phyloP scores from a whole-genome alignment of 768 basidiomycete genomes.

The Trametes punicea region DNA sequence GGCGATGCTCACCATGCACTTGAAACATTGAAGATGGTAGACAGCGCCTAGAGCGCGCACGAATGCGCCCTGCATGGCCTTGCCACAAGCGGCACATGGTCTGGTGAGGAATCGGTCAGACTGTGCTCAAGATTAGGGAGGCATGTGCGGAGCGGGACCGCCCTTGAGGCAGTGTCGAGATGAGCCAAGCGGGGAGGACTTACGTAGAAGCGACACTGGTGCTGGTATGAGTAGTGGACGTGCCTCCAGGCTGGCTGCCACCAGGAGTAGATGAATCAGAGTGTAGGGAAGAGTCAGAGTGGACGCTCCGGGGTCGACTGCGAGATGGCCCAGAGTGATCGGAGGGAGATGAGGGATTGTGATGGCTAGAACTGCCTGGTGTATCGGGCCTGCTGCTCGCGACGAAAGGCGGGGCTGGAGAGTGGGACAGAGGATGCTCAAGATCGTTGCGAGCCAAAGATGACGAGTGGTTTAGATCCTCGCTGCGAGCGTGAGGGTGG shows the following conservation, averaged over 20 bases:
- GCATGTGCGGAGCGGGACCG: not conserved
- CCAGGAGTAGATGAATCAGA: slow-evolving; percentile 52
- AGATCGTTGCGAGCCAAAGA: slow-evolving; percentile 29
- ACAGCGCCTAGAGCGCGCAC: slow-evolving; percentile 92
- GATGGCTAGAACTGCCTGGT: slow-evolving; percentile 48
- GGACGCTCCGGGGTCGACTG: slow-evolving; percentile 40
- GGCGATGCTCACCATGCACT: slow-evolving; percentile 74
- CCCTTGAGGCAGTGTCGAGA: not conserved
- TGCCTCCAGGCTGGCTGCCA: slow-evolving; percentile 37
- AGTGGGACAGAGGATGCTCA: slow-evolving; percentile 20
- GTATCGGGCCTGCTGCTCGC: slow-evolving; percentile 58
- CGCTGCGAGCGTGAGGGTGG: slow-evolving; percentile 57
- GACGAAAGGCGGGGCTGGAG: slow-evolving; percentile 40
- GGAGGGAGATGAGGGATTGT: slow-evolving; percentile 47
- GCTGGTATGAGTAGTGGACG: slow-evolving; percentile 56
- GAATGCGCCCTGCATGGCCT: slow-evolving; percentile 90
- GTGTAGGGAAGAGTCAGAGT: slow-evolving; percentile 46
- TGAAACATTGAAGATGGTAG: slow-evolving; percentile 97
- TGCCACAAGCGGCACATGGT: slow-evolving; percentile 73
- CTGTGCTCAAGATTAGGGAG: slow-evolving; percentile 17
- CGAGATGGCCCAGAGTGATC: slow-evolving; percentile 49
- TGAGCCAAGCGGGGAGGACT: slow-evolving; percentile 31
- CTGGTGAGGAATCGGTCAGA: slow-evolving; percentile 35
- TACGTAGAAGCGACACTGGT: slow-evolving; percentile 59
- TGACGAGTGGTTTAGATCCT: slow-evolving; percentile 62